These are phyloP conservation scores for Pichia sp. DNA, from an alignment of 1,139 yeast genomes.

Conservation along the genomic window DNA sequence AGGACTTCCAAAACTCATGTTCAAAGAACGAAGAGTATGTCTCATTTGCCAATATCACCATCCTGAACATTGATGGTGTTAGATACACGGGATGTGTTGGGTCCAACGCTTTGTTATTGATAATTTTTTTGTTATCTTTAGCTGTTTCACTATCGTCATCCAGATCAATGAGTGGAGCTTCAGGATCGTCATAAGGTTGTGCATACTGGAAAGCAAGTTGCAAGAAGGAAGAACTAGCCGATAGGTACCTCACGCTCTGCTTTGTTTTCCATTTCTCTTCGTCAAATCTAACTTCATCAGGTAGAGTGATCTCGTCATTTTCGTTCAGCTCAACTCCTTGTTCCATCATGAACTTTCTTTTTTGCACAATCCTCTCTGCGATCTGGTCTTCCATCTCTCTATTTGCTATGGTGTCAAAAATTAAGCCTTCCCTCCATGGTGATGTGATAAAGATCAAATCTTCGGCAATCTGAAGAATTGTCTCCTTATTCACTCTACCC, in stretches of 20 bases:
- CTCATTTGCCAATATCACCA: constrained; percentile 92
- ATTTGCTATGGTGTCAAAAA: constrained; percentile 55
- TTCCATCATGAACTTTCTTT: constrained; percentile 26
- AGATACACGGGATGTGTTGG: constrained; percentile 71
- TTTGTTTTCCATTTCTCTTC: constrained; percentile 56
- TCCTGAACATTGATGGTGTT: constrained; percentile 83
- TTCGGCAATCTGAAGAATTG: constrained; percentile 78
- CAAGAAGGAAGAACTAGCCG: constrained; percentile 82
- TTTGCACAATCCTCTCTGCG: constrained; percentile 48
- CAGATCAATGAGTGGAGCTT: constrained; percentile 33
- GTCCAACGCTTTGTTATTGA: constrained; percentile 71
- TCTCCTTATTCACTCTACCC: constrained; percentile 69
- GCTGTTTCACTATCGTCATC: constrained; percentile 23
- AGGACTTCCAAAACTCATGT: constrained; percentile 53
- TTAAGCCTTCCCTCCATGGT: constrained; percentile 70
- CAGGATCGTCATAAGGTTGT: constrained; percentile 52
- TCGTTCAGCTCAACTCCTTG: constrained; percentile 22
- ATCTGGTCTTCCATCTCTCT: constrained; percentile 55
- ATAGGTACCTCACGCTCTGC: constrained; percentile 74
- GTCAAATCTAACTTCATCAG: constrained; percentile 54
- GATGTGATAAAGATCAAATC: constrained; percentile 74
- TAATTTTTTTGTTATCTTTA: constrained; percentile 26
- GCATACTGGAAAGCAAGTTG: constrained; percentile 91
- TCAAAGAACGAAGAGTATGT: constrained; percentile 82
- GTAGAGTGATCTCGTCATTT: constrained; percentile 39